Evolutionary conservation across 495 filamentous ascomycete species (phyloP), one percentile per base, ranked within the genome.

Genomic region (Neurospora sp.): DNA sequence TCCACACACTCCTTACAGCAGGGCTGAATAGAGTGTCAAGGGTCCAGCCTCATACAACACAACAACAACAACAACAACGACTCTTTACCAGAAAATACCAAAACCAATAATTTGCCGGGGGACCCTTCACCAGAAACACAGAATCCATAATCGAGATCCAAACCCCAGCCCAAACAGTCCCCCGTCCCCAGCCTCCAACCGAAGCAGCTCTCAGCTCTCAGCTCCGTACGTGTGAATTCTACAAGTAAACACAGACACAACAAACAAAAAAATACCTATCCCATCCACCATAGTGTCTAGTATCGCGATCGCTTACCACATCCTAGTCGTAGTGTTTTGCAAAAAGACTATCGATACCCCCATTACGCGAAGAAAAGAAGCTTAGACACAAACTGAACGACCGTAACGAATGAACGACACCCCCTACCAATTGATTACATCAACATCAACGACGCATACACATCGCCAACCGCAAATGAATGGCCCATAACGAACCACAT

Each of bases 391-490:
- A 31, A 61, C 27, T 61, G 53, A 61, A 61, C 53, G 53, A 61
- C 53, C 7, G 53, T 69, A 48, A 71, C 73, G 73, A 69, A 70
- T 71, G 35, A 74, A 72, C 37, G n/a, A 41, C 39, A 72, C 14
- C 59, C 59, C 27, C 16, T 22, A 70, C 22, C 37, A 59, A 44
- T 61, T 61, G 53, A 44, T 61, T 61, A 7, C 53, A 61, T 18
- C 27, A 61, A 4, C 7, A 61, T 61, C 12, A 35, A 61, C 53
- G 53, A 61, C 53, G 53, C 53, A 61, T 61, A 61, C 53, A 16
- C 53, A 61, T 61, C n/a, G 38, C 39, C 61, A 12, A 46, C 44
- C 44, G 70, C 75, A 72, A 74, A 80, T 77, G 76, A 76, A 74
- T 75, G 76, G 73, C 69, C 74, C 77, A 72, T 78, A 70, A 75